Base-by-base conservation (phyloP, 2,329 filamentous ascomycete species). In the Tolypocladium album region DNA sequence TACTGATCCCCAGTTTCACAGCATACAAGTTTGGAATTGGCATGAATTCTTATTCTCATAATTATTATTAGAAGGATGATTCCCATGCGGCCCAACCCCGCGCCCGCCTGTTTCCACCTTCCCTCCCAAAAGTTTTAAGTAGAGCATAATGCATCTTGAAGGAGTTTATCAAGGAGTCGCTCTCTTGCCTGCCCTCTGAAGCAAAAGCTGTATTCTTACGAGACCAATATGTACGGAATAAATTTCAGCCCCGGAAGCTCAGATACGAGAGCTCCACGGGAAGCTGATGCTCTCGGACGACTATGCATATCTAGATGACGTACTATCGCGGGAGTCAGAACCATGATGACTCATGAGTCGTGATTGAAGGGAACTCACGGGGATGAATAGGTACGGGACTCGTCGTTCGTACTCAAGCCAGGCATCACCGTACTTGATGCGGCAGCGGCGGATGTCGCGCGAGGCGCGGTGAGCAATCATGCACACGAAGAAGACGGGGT, bases 301-400 rank as follows among this genome's bases (percentile, higher is more conserved):
- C 5, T 11, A 6, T 20, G 17, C 50, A 34, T 15, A 20, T 55
- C 72, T 71, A 79, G 61, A 79, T 73, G 62, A 78, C 71, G 65
- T 78, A 78, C 76, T 79, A 39, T 6, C 13, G 31, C 3, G 6
- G 15, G 7, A 58, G 57, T 70, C 61, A 71, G 64, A n/a, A 36
- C 22, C 13, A 4, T 2, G 27, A 34, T 31, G 3, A 27, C 17
- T 24, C 13, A 43, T 11, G n/a, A 8, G 3, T n/a, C 45, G 24
- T 34, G 34, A 15, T 20, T 22, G 34, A 17, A 9, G 11, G 38
- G 27, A 11, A 73, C 76, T 71, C 68, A 81, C 79, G 43, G 90
- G 90, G 76, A 95, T 91, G 72, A 95, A 94, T 59, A 94, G 78
- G 72, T 92, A 93, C 24, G 90, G 90, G 57, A 92, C 89, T 67